Evolutionary conservation across 257 asterid species (phyloP).

Genomic region (Jacaranda mimosifolia): DNA sequence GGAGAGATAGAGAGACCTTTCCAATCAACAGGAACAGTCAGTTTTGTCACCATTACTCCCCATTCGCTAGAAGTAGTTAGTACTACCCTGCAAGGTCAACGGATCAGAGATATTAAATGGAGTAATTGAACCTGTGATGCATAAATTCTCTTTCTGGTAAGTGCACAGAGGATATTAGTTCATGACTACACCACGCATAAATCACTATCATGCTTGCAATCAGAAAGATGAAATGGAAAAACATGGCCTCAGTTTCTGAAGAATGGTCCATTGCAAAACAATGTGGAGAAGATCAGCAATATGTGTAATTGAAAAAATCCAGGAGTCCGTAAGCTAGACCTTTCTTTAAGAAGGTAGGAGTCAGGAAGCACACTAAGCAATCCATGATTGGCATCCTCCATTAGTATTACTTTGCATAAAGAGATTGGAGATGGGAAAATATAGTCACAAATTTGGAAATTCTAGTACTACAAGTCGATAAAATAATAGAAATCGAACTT

Average conservation of each 20-base stretch:
- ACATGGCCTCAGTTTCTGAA: not conserved
- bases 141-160: not conserved
- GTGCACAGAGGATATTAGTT: not conserved
- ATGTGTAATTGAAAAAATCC: not conserved
- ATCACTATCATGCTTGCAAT: not conserved
- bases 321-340: not conserved
- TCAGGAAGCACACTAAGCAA: too few relatives aligned
- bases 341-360: too few relatives aligned
- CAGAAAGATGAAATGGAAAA: not conserved
- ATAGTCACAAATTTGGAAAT: not conserved
- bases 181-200: not conserved
- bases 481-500: not conserved
- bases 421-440: not conserved
- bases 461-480: not conserved
- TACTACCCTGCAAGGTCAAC: slow-evolving; percentile 65
- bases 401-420: too few relatives aligned
- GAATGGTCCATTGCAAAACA: not conserved
- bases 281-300: not conserved
- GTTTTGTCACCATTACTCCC: slow-evolving; percentile 87
- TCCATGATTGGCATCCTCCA: too few relatives aligned
- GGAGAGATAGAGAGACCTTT: slow-evolving; percentile 66
- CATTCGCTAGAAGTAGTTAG: slow-evolving; percentile 85
- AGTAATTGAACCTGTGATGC: not conserved
- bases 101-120: not conserved
- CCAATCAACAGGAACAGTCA: slow-evolving; percentile 93